Evolutionary conservation across 768 basidiomycete species (phyloP), one percentile per base, ranked within the genome.

Genomic region (Imleria badia): DNA sequence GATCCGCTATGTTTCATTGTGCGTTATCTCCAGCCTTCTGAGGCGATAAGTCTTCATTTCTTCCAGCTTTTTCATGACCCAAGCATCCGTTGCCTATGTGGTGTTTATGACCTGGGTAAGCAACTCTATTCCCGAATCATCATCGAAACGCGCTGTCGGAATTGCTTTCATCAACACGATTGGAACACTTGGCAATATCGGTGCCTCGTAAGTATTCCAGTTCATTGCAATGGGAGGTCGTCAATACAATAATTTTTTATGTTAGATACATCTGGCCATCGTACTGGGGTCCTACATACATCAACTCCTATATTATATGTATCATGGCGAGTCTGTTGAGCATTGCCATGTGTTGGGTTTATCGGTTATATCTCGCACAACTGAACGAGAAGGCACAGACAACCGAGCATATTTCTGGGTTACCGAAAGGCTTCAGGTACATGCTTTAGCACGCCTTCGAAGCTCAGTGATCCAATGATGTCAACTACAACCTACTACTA

Each of bases 111-210:
- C 77, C 17, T 79, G 78, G 81, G 72, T 80, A 46, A 75, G 75
- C 48, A 80, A 76, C 58, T 76, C 78, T 12, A 76, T 95, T 70
- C 84, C 89, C 19, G 81, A 85, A n/a, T 84, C 92, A 23, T 83
- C 86, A 19, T 26, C 26, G 26, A 94, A 94, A 70, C 84, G 92
- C 8, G 89, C 91, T 10, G 86, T 92, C n/a, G 86, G 85, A 17
- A 75, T 95, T 38, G 92, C 91, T 2, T 70, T 89, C 51, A 81
- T 92, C 64, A 92, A 91, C 68, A 82, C 86, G 31, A 81, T 90
- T 63, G 86, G 85, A 13, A 85, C 90, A 62, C 76, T 89, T 8
- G 92, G 92, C 0, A 94, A 94, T 72, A 77, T 95, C 33, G 74
- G 83, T 40, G 89, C 91, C 57, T 84, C 89, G 76, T 93, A 74